Evolutionary conservation across 208 protist species (phyloP).

Genomic region (Tritrichomonas foetus): DNA sequence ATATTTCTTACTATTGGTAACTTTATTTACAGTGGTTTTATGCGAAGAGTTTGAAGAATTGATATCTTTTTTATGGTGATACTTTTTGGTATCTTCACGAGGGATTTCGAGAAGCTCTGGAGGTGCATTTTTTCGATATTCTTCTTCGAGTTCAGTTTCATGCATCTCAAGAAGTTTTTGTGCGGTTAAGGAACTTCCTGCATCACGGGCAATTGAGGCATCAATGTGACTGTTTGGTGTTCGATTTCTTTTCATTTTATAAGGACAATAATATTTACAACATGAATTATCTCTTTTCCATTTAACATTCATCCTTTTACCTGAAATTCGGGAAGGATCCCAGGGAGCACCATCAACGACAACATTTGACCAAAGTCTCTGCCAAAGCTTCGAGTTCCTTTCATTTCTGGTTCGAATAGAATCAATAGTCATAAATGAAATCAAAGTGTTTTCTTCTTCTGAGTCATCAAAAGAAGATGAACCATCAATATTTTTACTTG

Average conservation of each 20-base stretch:
- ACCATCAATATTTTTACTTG: too few relatives aligned
- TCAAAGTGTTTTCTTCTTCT: too few relatives aligned
- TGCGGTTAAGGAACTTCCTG: background rate
- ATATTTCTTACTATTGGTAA: too few relatives aligned
- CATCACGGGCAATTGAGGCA: background rate
- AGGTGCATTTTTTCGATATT: background rate
- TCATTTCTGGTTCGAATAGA: background rate
- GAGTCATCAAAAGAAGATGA: too few relatives aligned
- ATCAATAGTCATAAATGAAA: too few relatives aligned
- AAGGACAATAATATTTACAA: background rate
- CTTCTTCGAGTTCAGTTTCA: background rate
- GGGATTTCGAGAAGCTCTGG: background rate
- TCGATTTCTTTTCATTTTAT: background rate
- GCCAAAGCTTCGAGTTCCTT: background rate
- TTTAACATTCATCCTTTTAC: background rate
- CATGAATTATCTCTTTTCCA: conserved; percentile 9
- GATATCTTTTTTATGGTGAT: background rate
- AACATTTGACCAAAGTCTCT: background rate
- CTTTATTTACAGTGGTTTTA: too few relatives aligned
- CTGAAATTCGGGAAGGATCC: background rate
- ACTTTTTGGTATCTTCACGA: background rate
- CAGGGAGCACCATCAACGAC: background rate
- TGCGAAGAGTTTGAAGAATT: background rate
- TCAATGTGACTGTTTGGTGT: background rate
- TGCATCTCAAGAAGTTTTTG: background rate